These are phyloP conservation scores for Exophiala sideris DNA, from an alignment of 2,329 filamentous ascomycete species.

Conservation along the genomic window DNA sequence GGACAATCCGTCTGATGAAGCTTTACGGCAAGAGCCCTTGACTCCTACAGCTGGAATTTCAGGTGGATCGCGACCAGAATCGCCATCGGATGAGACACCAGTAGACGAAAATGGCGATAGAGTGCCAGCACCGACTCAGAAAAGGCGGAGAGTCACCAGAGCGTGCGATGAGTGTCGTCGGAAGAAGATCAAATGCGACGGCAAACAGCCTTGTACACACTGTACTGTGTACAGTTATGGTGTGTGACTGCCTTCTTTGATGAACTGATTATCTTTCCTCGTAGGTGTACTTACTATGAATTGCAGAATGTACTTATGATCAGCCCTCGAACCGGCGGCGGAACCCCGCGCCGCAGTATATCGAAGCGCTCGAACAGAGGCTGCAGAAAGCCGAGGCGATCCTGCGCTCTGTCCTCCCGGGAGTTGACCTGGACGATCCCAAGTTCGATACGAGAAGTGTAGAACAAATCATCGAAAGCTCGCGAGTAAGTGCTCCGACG, in stretches of 20 bases:
- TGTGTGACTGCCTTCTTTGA: conserved; percentile 43
- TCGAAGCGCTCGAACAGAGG: conserved; percentile 80
- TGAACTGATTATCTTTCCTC: not conserved
- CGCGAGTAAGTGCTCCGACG: conserved; percentile 32
- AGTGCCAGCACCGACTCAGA: conserved; percentile 60
- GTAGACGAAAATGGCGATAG: conserved; percentile 14
- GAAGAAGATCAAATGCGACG: conserved; percentile 73
- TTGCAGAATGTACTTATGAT: conserved; percentile 85
- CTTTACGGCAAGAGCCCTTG: conserved; percentile 1
- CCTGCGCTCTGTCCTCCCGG: conserved; percentile 74
- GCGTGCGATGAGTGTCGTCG: conserved; percentile 79
- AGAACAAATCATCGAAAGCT: conserved; percentile 57
- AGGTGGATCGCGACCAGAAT: conserved; percentile 16
- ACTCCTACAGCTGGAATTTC: conserved; percentile 1
- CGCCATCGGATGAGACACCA: conserved; percentile 15
- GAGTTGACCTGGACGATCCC: conserved; percentile 80
- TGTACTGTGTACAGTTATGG: conserved; percentile 98
- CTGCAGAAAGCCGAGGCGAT: conserved; percentile 79
- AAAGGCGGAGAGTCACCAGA: conserved; percentile 72
- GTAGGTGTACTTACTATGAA: conserved; percentile 3
- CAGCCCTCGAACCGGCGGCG: conserved; percentile 88
- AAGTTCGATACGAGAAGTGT: conserved; percentile 73
- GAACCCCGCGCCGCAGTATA: conserved; percentile 88
- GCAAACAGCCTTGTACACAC: conserved; percentile 83
- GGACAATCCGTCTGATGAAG: conserved; percentile 15